Conservation (phyloP, 2,329 filamentous ascomycete species). For the Arachnopeziza araneosa region DNA sequence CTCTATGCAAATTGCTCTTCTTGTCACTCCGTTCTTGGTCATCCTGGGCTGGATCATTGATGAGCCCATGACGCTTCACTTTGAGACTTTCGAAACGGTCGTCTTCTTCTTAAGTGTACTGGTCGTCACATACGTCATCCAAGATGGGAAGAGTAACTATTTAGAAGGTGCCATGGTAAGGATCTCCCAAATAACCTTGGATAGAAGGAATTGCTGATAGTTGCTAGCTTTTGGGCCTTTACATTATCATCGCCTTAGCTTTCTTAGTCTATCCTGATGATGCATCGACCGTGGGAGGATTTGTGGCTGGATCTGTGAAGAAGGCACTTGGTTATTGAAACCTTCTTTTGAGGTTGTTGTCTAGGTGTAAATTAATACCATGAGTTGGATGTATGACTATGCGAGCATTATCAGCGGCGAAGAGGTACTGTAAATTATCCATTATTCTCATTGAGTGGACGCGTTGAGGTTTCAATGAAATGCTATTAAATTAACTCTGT, state of each 20-base stretch:
- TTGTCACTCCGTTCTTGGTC: slow-evolving; percentile 75
- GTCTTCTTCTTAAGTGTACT: slow-evolving; percentile 71
- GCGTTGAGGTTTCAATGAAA: too few species aligned
- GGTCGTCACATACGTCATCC: slow-evolving; percentile 70
- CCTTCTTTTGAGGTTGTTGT: background rate
- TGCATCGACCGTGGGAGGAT: slow-evolving; percentile 13
- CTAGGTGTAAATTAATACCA: too few species aligned
- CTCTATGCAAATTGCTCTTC: slow-evolving; percentile 75
- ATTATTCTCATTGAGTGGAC: too few species aligned
- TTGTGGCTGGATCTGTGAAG: background rate
- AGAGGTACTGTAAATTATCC: too few species aligned
- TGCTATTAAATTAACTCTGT: too few species aligned
- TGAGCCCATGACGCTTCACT: slow-evolving; percentile 67
- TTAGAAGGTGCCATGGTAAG: slow-evolving; percentile 66
- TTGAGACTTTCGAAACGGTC: slow-evolving; percentile 75
- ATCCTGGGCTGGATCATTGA: slow-evolving; percentile 72
- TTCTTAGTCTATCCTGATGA: slow-evolving; percentile 57
- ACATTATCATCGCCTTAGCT: slow-evolving; percentile 53
- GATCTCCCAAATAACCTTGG: background rate
- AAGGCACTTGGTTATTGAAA: background rate
- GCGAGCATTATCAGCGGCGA: background rate
- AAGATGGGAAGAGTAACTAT: slow-evolving; percentile 80
- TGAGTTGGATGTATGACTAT: background rate
- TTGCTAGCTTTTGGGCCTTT: slow-evolving; percentile 47
- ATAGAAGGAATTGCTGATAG: background rate